Base-by-base conservation (phyloP, 2,329 filamentous ascomycete genomes). In the Fonsecaea monophora region DNA sequence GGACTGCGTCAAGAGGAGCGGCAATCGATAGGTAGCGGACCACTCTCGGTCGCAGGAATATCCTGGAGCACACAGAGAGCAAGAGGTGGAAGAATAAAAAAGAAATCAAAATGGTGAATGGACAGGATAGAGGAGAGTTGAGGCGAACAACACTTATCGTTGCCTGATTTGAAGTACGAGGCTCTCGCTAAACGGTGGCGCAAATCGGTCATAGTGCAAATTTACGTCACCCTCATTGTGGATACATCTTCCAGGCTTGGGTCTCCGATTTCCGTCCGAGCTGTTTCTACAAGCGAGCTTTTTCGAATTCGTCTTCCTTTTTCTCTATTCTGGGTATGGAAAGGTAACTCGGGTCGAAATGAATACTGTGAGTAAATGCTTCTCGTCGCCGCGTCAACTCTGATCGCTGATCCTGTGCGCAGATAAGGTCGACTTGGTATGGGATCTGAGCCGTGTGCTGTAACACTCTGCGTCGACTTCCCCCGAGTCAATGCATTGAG, bases 381-480 rank as follows among this genome's bases (percentile, higher is more conserved):
- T 9, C 10, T 40, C 15, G 32, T 25, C 37, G 34, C 21, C 53
- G 32, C 13, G 7, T 50, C 18, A 18, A 60, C 30, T 37, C 18
- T 34, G 30, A 54, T 38, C 21, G 60, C 56, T 66, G 60, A 67
- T 50, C 5, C 15, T 62, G 21, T 74, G 15, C 53, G 32, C 73
- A 87, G 84, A 81, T 87, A 67, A 80, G 81, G 81, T 87, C 85
- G 70, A 86, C 85, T 71, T 86, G 85, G 85, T 86, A 81, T 79
- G 82, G 70, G 59, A 53, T 30, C 53, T 13, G 21, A 38, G 42
- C 32, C 18, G 15, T 21, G n/a, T n/a, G n/a, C 38, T 58, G 21
- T 15, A 54, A 21, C 42, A 30, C 48, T 37, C n/a, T 25, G 4
- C 12, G 25, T 25, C 21, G 13, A 34, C 9, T 35, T 13, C 6